phyloP scores from a whole-genome alignment of 768 basidiomycete species.

The Tylopilus plumbeoviolaceoides region DNA sequence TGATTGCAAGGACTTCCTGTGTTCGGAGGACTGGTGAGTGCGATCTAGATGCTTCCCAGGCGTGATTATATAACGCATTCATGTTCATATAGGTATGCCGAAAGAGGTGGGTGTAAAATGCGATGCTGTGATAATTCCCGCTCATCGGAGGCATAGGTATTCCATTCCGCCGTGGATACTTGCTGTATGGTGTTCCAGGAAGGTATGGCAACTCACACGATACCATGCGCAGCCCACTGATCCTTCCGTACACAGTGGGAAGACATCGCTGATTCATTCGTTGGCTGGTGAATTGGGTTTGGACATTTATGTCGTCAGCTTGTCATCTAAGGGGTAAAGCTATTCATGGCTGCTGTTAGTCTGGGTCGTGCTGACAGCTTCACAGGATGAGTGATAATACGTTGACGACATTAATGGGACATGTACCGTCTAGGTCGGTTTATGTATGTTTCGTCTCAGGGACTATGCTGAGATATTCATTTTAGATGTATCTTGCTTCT shows the following conservation, averaged over 20 bases:
- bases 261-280: conserved; percentile 83
- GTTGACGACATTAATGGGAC: conserved; percentile 80
- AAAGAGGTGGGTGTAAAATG: conserved; percentile 57
- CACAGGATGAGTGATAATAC: conserved; percentile 88
- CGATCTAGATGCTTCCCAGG: conserved; percentile 15
- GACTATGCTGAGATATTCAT: conserved; percentile 7
- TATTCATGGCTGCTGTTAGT: conserved; percentile 5
- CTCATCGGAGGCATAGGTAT: conserved; percentile 51
- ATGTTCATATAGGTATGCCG: conserved; percentile 72
- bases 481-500: conserved; percentile 84
- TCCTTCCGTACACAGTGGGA: conserved; percentile 49
- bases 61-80: conserved; percentile 14
- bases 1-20: conserved; percentile 82
- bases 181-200: conserved; percentile 82
- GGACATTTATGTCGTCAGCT: conserved; percentile 87
- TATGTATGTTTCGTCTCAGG: conserved; percentile 2
- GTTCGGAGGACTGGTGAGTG: conserved; percentile 80
- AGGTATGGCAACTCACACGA: conserved; percentile 43
- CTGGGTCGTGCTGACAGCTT: conserved; percentile 7
- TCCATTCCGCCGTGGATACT: conserved; percentile 83
- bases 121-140: conserved; percentile 16
- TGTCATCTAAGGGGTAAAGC: conserved; percentile 80
- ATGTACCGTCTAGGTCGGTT: conserved; percentile 74
- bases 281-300: conserved; percentile 80
- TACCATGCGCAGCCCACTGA: conserved; percentile 10